These are phyloP conservation scores for Ophioceras dolichostomum DNA, from an alignment of 2,329 filamentous ascomycete species.

Conservation along the genomic window DNA sequence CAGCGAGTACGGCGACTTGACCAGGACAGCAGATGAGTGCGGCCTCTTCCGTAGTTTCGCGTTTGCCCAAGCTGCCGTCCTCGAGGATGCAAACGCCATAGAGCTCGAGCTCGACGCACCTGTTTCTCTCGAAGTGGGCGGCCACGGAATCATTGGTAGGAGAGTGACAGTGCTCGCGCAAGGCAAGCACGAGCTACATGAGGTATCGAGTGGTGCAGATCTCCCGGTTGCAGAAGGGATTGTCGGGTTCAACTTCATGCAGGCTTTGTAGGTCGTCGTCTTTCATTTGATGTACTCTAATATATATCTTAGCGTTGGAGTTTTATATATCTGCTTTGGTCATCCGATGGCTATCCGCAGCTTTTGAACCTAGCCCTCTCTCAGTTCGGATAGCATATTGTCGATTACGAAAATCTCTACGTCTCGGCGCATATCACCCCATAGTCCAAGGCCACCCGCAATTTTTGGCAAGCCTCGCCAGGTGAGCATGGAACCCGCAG, in stretches of 20 bases:
- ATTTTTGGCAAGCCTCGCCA: no score
- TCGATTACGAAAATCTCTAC: no score
- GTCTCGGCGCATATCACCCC: no score
- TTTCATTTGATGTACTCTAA: no score
- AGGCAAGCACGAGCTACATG: background rate
- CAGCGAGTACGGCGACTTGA: slow-evolving; percentile 1
- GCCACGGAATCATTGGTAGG: slow-evolving; percentile 1
- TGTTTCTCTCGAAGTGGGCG: background rate
- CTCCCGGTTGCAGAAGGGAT: slow-evolving; percentile 1
- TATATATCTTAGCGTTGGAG: no score
- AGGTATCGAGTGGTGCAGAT: background rate
- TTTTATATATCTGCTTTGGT: no score
- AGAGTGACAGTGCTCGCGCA: background rate
- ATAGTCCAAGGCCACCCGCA: no score
- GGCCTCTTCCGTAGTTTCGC: background rate
- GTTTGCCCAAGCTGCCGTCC: background rate
- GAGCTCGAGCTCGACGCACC: slow-evolving; percentile 1
- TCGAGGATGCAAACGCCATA: background rate
- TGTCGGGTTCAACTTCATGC: slow-evolving; percentile 2
- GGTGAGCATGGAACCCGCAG: no score
- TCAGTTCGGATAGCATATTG: no score
- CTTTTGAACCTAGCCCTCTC: no score
- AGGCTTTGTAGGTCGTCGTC: no score
- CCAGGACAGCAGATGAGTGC: background rate
- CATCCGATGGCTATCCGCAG: no score